Base-by-base conservation (phyloP, 768 basidiomycete species). In the Russula griseocarnosa region DNA sequence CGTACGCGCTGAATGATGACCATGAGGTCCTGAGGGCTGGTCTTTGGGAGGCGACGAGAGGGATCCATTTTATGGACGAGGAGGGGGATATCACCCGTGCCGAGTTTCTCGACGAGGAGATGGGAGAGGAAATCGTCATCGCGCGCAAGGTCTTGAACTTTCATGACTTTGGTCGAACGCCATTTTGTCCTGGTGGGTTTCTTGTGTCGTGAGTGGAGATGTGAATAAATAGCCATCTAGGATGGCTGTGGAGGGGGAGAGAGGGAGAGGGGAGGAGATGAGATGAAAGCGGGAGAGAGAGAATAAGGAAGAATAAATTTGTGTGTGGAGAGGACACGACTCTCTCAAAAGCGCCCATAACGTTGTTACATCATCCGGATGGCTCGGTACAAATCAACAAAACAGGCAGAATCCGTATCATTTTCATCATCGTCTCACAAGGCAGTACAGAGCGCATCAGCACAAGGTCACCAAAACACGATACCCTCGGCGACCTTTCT, bases 101-200 rank as follows among this genome's bases (percentile, higher is more conserved):
- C 91, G 38, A 94, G 83, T 70, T 92, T 92, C 77, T 94, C 91
- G 66, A 94, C 89, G 62, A 94, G 84, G 44, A 94, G 81, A 77
- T 93, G 89, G 71, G 87, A 89, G 73, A 94, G 86, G 74, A 92
- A 93, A 76, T 94, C 92, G 74, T 94, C 92, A 77, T 94, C 92
- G 75, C 84, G 86, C 71, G 91, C 89, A 66, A 94, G 83, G 83
- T 94, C 92, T 75, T 83, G 83, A 82, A 90, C 88, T 78, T 90
- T 90, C 90, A 93, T 93, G 70, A 90, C 86, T 80, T 89, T 92
- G 55, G 90, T 92, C 22, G 86, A 86, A 49, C 87, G 85, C 90
- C 90, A 92, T 67, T 57, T 66, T 18, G 65, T 24, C 11, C 46
- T 55, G 32, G 28, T 0, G 10, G 46, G 44, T 2, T 55, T 62